Conservation (phyloP, 495 filamentous ascomycete genomes). For the Trichoderma virens region DNA sequence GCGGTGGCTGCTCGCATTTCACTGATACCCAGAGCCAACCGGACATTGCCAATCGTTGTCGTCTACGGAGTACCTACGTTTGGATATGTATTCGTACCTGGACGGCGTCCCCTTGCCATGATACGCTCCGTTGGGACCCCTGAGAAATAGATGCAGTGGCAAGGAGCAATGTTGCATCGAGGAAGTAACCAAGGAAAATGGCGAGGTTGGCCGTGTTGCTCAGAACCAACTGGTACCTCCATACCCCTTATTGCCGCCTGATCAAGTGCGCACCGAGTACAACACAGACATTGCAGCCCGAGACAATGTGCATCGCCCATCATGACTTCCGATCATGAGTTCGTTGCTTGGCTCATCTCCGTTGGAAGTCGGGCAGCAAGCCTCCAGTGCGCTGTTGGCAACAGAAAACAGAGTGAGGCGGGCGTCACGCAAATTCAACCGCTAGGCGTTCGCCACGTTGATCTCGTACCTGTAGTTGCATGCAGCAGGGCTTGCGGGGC, state of each 20-base stretch:
- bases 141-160: no score
- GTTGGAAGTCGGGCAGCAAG: neutral
- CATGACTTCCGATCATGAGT: no score
- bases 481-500: constrained; percentile 5
- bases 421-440: neutral
- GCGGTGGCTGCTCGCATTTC: neutral
- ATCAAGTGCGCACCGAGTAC: no score
- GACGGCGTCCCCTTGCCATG: neutral
- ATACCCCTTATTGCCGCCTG: no score
- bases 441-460: neutral
- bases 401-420: neutral
- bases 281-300: no score
- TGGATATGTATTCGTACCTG: neutral
- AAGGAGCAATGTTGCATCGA: no score
- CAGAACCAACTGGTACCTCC: no score
- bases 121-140: no score
- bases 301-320: no score
- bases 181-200: no score
- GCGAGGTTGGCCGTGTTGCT: no score
- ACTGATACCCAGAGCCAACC: neutral
- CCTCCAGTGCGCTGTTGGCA: neutral
- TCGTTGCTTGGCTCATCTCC: neutral
- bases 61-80: neutral
- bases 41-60: neutral
- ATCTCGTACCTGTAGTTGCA: neutral